Evolutionary conservation across 2,329 filamentous ascomycete genomes (phyloP), one percentile per base, ranked within the genome.

Genomic region (Mariannaea sp.): DNA sequence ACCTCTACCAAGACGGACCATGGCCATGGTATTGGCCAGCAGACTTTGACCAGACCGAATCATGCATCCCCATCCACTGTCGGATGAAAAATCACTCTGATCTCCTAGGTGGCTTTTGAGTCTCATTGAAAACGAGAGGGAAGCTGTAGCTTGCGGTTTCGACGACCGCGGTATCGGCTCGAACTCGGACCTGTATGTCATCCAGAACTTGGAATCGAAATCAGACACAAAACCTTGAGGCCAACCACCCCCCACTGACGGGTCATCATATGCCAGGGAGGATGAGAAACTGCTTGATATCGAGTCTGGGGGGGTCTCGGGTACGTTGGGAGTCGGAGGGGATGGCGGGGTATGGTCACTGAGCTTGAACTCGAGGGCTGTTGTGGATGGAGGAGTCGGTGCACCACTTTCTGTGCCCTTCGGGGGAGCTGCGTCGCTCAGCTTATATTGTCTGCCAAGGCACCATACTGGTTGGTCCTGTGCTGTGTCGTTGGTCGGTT

Each of bases 41-140:
- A 99, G 79, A 66, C 90, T 93, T 75, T 99, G 94, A 3, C 94
- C 94, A 5, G 93, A 97, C 55, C 94, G 81, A 64, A 99, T 97
- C 94, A 99, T 99, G 69, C 94, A 99, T 0, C 94, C 94, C 92
- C 95, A 99, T 45, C 94, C 94, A 8, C 90, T 92, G 70, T 99
- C 94, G 2, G 91, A 93, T 9, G 90, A 89, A 73, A 97, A 99
- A 4, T 90, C 92, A 20, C 80, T 80, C 52, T 90, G 84, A 42
- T 96, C 90, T 9, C 84, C 81, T 5, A 97, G 76, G 66, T 91
- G 88, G 48, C 80, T 92, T 66, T 92, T 89, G 62, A 97, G 78
- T 44, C 92, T 87, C 73, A 96, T 93, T 2, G 90, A 79, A 53
- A 97, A 83, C 3, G 90, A 95, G 76, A 97, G 84, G 7, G 85